Conservation (phyloP, 1,139 yeast species). For the Nakaseomyces uthaithaninus region DNA sequence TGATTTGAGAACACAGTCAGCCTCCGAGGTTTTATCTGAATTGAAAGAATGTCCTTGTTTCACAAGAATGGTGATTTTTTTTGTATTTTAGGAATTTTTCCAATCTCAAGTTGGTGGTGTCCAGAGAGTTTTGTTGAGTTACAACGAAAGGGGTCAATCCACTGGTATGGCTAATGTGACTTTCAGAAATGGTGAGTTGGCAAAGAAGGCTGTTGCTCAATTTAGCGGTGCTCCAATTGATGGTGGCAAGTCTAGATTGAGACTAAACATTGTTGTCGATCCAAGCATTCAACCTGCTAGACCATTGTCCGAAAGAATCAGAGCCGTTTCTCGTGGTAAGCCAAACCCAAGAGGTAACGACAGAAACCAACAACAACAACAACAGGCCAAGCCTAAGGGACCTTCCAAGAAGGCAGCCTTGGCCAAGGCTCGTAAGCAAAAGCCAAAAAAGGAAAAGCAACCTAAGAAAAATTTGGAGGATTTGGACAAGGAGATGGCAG, state of each 20-base stretch:
- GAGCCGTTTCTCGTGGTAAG: slow-evolving; percentile 26
- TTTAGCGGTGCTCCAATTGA: slow-evolving; percentile 94
- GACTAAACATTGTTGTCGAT: slow-evolving; percentile 78
- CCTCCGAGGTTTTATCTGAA: no score
- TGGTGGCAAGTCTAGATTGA: slow-evolving; percentile 70
- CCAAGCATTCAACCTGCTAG: slow-evolving; percentile 74
- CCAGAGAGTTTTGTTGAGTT: slow-evolving; percentile 58
- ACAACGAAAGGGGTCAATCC: slow-evolving; percentile 83
- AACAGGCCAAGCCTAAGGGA: slow-evolving; percentile 24
- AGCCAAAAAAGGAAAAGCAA: slow-evolving; percentile 31
- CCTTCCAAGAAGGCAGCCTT: slow-evolving; percentile 34
- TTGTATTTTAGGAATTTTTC: slow-evolving; percentile 69
- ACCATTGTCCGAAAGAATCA: slow-evolving; percentile 35
- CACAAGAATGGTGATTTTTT: slow-evolving; percentile 4
- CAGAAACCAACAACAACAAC: slow-evolving; percentile 14
- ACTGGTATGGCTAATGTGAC: slow-evolving; percentile 86
- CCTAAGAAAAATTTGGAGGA: slow-evolving; percentile 79
- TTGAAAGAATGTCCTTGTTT: no score
- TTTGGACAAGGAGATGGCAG: slow-evolving; percentile 91
- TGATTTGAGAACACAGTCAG: no score
- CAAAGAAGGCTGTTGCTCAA: slow-evolving; percentile 68
- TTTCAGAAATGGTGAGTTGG: slow-evolving; percentile 61
- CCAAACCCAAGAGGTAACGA: slow-evolving; percentile 5
- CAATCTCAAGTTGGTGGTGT: slow-evolving; percentile 84
- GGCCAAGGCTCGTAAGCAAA: slow-evolving; percentile 34